Evolutionary conservation across 2,329 filamentous ascomycete species (phyloP), one percentile per base, ranked within the genome.

Genomic region (Passalora sequoiae): DNA sequence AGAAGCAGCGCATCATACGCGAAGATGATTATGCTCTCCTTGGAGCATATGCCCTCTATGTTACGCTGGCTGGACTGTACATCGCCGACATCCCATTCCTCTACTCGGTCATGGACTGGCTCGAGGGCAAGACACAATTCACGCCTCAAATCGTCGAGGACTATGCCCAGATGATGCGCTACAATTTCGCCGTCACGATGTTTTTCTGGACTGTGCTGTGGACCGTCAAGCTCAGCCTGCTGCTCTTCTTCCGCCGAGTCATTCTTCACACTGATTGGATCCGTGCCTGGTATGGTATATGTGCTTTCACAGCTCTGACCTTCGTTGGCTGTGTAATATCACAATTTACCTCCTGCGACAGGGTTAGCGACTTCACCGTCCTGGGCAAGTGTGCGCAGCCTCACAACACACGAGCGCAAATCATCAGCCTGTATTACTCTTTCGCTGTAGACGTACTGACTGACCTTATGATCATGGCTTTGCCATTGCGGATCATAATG

Each of bases 1-100:
- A 25, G 20, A 42, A 38, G 15, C 44, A 47, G 24, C 22, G 36
- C 10, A 15, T 25, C 6, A 30, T 47, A 12, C 39, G 31, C 17
- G 44, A 47, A 19, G 44, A 47, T 15, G 44, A 47, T 28, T 42
- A 43, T 24, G 44, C 33, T 19, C 22, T 47, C 15, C 38, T 47
- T 28, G 25, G 21, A 15, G 44, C 32, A 10, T 28, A 38, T n/a
- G 44, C 39, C 3, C 5, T 43, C 3, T 47, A 47, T 27, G 38
- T 47, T 17, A 35, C 44, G 5, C 32, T 47, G 12, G 19, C 25
- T 35, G 32, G 22, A 6, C 22, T 43, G 12, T 47, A 47, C 39
- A 43, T 47, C 10, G 44, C 39, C 24, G 44, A 47, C 29, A 32
- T 47, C 7, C 44, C 39, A 16, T 43, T 43, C 15, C 25, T 47